Evolutionary conservation across 345 rosid species (phyloP), one percentile per base, ranked within the genome.

Genomic region (Eucalyptus virginea): DNA sequence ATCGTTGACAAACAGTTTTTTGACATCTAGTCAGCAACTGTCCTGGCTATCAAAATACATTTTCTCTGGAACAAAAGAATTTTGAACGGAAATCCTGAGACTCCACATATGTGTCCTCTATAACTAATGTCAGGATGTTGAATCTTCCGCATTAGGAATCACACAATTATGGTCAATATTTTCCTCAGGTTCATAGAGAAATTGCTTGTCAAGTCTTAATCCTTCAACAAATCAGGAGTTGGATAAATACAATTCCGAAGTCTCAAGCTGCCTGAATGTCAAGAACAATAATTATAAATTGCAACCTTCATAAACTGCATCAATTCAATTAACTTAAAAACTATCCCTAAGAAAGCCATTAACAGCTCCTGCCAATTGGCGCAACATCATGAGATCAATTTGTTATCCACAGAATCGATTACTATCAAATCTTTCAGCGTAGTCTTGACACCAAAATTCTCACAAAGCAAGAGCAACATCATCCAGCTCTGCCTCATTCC

Each of bases 171-270:
- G 30, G 13, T 56, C 11, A 9, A 56, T 23, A 23, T 56, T 56
- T 24, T 24, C 30, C 62, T 56, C 62, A 56, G 0, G 62, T 56
- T 56, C 62, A 5, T 24, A 23, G 0, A 0, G 28, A 56, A 56
- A 56, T 10, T 24, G 9, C 69, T 62, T 30, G 69, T 62, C 69
- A 62, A 62, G 34, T 6, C 5, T 30, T 13, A 30, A 62, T 62
- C 69, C 69, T 62, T 13, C 34, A 62, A 28, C 69, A 30, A 62
- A 30, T 62, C 69, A 62, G 32, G 34, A 62, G 34, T 28, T 62
- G 34, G 69, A 62, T 62, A 0, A 0, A 6, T 30, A 30, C 0
- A 62, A 30, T 6, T 13, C 69, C 3, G 0, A 7, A 28, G 34
- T 62, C 69, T 62, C 69, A 13, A 13, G 69, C 34, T 62, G 34